Conservation (phyloP, 2,329 filamentous ascomycete species). For the Colletotrichum salicis region DNA sequence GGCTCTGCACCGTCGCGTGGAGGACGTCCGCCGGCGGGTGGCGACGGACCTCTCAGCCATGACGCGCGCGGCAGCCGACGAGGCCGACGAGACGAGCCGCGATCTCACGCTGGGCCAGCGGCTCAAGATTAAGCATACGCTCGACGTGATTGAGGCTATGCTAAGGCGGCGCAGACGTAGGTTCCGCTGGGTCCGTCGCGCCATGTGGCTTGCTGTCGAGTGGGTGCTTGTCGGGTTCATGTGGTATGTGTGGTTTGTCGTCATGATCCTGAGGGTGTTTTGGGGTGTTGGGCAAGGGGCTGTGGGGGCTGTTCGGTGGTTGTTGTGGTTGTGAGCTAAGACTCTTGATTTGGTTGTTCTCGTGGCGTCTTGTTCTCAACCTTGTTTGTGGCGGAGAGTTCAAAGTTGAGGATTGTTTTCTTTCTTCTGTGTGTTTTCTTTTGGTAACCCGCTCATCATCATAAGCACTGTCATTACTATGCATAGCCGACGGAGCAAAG, state of each 20-base stretch:
- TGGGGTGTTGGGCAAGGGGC: constrained; percentile 71
- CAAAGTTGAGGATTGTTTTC: background rate
- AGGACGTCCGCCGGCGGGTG: constrained; percentile 57
- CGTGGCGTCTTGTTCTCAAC: background rate
- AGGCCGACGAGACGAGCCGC: constrained; percentile 81
- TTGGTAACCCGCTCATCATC: background rate
- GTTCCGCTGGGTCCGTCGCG: constrained; percentile 79
- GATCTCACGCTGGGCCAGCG: constrained; percentile 82
- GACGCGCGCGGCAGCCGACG: constrained; percentile 76
- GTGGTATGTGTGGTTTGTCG: constrained; percentile 94
- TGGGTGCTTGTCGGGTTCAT: constrained; percentile 89
- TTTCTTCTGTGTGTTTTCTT: too few relatives aligned
- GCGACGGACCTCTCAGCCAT: constrained; percentile 66
- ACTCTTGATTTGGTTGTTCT: background rate
- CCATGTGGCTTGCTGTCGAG: constrained; percentile 85
- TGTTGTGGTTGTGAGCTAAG: constrained; percentile 76
- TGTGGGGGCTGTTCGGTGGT: constrained; percentile 75
- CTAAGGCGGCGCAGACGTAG: constrained; percentile 73
- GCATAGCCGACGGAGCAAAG: constrained; percentile 27
- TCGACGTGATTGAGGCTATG: constrained; percentile 82
- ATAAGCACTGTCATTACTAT: constrained; percentile 23
- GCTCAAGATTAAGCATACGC: constrained; percentile 81
- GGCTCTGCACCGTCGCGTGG: constrained; percentile 60
- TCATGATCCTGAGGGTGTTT: constrained; percentile 77
- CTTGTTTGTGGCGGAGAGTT: too few relatives aligned